phyloP scores from a whole-genome alignment of 148 eudicot species.

The Cornus florida region DNA sequence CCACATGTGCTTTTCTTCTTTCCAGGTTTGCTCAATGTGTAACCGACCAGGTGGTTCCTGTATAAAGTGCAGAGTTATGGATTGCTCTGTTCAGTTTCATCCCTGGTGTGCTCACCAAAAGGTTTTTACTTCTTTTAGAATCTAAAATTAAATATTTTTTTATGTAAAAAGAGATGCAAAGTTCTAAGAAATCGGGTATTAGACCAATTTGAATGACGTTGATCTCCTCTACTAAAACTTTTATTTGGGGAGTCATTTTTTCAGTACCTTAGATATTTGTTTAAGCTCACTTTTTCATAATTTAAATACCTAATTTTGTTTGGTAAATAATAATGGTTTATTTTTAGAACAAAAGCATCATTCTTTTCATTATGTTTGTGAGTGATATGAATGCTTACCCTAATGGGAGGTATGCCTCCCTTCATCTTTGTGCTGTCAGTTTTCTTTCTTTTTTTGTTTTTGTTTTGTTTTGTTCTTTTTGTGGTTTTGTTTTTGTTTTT shows the following conservation, averaged over 20 bases:
- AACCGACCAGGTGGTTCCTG: slow-evolving; percentile 57
- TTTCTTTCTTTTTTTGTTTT: no score
- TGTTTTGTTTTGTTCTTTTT: no score
- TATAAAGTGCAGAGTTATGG: slow-evolving; percentile 38
- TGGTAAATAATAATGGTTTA: not conserved
- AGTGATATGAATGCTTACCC: not conserved
- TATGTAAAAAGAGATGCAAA: not conserved
- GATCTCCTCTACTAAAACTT: not conserved
- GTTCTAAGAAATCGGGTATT: not conserved
- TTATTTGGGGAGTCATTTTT: not conserved
- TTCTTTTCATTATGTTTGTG: not conserved
- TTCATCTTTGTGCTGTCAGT: no score
- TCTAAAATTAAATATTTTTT: not conserved
- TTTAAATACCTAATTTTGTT: not conserved
- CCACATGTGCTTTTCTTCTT: slow-evolving; percentile 4
- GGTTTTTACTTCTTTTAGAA: slow-evolving; percentile 24
- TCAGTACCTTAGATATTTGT: not conserved
- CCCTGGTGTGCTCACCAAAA: slow-evolving; percentile 67
- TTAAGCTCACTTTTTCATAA: slow-evolving; percentile 9
- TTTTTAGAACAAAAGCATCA: not conserved
- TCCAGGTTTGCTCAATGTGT: slow-evolving; percentile 52
- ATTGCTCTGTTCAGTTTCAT: slow-evolving; percentile 43
- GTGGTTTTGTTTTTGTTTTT: not conserved
- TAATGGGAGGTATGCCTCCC: no score
- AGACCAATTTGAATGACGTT: not conserved